Conservation (phyloP, 176 grass and related monocot genomes). For the Hsuehochloa calcarea region DNA sequence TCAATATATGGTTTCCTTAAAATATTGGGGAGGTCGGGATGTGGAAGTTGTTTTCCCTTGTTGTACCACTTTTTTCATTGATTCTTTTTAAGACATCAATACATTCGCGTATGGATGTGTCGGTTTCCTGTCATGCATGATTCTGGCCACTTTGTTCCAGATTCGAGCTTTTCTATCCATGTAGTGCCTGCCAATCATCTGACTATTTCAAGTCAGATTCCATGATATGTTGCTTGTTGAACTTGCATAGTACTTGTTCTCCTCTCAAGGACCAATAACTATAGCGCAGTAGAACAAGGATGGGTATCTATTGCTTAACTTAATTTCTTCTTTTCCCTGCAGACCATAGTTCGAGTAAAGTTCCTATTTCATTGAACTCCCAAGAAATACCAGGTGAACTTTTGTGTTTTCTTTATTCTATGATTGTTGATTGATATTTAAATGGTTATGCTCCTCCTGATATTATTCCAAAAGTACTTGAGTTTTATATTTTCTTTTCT, state of each 20-base stretch:
- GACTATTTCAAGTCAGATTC: background rate
- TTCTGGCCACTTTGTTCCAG: background rate
- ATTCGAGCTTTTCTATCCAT: slow-evolving; percentile 7
- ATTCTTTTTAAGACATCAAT: background rate
- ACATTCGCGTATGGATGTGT: background rate
- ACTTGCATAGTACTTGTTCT: background rate
- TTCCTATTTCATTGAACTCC: too few species aligned
- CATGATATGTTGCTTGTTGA: background rate
- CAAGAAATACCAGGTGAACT: too few species aligned
- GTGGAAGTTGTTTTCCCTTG: background rate
- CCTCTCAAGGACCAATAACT: background rate
- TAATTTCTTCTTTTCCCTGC: too few species aligned
- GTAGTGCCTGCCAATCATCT: background rate
- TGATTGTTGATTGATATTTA: too few species aligned
- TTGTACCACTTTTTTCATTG: background rate
- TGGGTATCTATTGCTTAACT: background rate
- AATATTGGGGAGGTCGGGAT: background rate
- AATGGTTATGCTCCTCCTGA: too few species aligned
- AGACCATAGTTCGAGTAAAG: too few species aligned
- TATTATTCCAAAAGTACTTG: too few species aligned
- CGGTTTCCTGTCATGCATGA: background rate
- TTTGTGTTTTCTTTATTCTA: too few species aligned
- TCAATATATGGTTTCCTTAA: background rate
- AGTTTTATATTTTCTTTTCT: background rate
- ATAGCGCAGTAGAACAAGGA: background rate